phyloP scores from a whole-genome alignment of 441 rosid species.

The Manihot esculenta region DNA sequence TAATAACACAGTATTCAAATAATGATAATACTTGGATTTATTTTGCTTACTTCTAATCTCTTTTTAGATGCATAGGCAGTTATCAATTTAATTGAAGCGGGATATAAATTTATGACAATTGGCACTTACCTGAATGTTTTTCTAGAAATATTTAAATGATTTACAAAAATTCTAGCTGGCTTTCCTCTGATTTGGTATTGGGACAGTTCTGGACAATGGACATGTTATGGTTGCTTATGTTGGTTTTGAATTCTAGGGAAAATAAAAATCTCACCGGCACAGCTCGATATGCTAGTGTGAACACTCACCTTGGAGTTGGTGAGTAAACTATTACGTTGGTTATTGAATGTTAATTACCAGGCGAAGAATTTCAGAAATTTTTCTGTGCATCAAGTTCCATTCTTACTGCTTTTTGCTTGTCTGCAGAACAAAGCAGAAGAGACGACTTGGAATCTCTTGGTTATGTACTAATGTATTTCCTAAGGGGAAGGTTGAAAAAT shows the following conservation, averaged over 20 bases:
- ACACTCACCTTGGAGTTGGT: slow-evolving; percentile 87
- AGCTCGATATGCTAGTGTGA: slow-evolving; percentile 85
- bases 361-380: slow-evolving; percentile 9
- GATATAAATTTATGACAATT: not conserved
- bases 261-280: slow-evolving; percentile 86
- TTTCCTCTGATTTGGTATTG: not conserved
- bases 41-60: slow-evolving; percentile 11
- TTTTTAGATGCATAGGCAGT: slow-evolving; percentile 2
- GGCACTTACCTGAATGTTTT: not conserved
- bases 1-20: not conserved
- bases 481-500: slow-evolving; percentile 65
- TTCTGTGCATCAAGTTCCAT: not conserved
- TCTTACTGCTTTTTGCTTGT: slow-evolving; percentile 19
- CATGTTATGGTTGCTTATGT: not conserved
- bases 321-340: slow-evolving; percentile 27
- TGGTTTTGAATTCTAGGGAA: slow-evolving; percentile 42
- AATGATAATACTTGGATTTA: slow-evolving; percentile 2
- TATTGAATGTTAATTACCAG: slow-evolving; percentile 1
- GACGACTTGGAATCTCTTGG: slow-evolving; percentile 89
- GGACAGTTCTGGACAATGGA: not conserved
- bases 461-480: slow-evolving; percentile 78
- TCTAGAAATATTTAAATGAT: not conserved
- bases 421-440: slow-evolving; percentile 78
- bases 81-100: not conserved
- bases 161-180: not conserved